These are phyloP conservation scores for Cymbidium sinense DNA, from an alignment of 106 monocot species.

Conservation along the genomic window DNA sequence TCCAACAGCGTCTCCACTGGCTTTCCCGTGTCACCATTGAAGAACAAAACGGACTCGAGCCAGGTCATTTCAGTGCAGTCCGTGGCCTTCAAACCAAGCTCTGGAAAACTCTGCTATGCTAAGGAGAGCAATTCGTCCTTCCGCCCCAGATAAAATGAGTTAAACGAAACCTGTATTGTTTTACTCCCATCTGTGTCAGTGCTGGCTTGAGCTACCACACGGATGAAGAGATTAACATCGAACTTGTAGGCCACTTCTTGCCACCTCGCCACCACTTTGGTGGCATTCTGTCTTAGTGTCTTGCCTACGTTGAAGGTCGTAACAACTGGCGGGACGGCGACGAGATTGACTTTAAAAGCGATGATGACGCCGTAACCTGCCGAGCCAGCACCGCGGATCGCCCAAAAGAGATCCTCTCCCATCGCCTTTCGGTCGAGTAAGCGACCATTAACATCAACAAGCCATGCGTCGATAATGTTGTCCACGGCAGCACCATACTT, in stretches of 20 bases:
- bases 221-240: slow-evolving; percentile 22
- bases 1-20: neutral
- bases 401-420: slow-evolving; percentile 78
- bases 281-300: slow-evolving; percentile 27
- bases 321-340: slow-evolving; percentile 33
- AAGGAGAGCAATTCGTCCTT: slow-evolving; percentile 2
- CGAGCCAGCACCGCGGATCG: slow-evolving; percentile 47
- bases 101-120: slow-evolving; percentile 12
- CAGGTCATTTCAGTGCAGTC: slow-evolving; percentile 27
- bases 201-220: neutral
- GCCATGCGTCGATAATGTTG: slow-evolving; percentile 33
- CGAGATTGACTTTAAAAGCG: slow-evolving; percentile 37
- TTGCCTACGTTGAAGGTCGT: slow-evolving; percentile 24
- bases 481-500: slow-evolving; percentile 39
- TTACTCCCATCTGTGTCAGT: neutral
- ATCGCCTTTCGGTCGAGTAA: slow-evolving; percentile 35
- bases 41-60: slow-evolving; percentile 21
- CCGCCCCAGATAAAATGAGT: slow-evolving; percentile 23
- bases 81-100: slow-evolving; percentile 13
- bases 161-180: slow-evolving; percentile 17
- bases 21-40: neutral
- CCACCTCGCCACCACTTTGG: slow-evolving; percentile 24
- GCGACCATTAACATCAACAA: slow-evolving; percentile 29
- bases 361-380: slow-evolving; percentile 49
- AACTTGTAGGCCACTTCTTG: slow-evolving; percentile 23